Conservation (phyloP, 345 rosid genomes). For the Rhodomyrtus tomentosa region DNA sequence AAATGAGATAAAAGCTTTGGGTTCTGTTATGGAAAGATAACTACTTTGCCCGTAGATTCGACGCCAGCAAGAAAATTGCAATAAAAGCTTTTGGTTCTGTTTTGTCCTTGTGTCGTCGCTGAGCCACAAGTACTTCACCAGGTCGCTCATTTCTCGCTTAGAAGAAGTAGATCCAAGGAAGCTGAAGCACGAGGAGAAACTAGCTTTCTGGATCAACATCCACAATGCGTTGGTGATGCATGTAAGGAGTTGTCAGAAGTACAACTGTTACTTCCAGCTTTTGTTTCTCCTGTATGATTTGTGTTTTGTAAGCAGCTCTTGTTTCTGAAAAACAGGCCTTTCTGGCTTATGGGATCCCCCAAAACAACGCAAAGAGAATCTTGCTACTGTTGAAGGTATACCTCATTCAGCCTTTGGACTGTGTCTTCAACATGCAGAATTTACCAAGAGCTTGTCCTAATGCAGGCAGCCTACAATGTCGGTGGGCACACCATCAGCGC, state of each 20-base stretch:
- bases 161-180: slow-evolving; percentile 73
- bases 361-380: slow-evolving; percentile 70
- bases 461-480: slow-evolving; percentile 89
- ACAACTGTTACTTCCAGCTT: background rate
- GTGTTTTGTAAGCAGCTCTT: background rate
- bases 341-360: slow-evolving; percentile 89
- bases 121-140: slow-evolving; percentile 9
- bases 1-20: background rate
- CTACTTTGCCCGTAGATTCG: background rate
- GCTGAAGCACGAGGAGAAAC: slow-evolving; percentile 74
- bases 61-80: background rate
- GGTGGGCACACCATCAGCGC: slow-evolving; percentile 89
- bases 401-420: background rate
- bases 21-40: background rate
- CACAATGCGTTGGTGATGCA: slow-evolving; percentile 95
- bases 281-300: background rate
- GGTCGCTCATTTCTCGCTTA: slow-evolving; percentile 63
- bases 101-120: background rate
- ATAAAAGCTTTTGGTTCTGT: background rate
- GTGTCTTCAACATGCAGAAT: background rate
- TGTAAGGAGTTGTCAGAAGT: slow-evolving; percentile 25
- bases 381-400: slow-evolving; percentile 72
- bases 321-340: slow-evolving; percentile 38
- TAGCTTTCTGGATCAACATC: slow-evolving; percentile 94
- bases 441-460: background rate